Evolutionary conservation across 257 asterid species (phyloP).

Genomic region (Jacaranda copaia): DNA sequence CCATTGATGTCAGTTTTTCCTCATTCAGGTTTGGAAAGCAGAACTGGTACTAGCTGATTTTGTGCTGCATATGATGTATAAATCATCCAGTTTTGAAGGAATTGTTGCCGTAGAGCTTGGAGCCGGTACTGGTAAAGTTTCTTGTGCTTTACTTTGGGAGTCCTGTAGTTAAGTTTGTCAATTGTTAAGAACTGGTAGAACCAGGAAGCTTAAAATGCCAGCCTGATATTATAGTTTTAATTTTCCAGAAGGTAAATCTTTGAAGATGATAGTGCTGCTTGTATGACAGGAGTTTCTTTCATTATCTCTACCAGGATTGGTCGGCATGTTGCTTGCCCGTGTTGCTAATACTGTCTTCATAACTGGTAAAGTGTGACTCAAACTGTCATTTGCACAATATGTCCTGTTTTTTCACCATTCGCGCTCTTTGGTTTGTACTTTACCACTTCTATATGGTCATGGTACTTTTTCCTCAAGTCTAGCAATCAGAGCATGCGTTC

Average conservation of each 20-base stretch:
- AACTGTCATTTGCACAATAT: constrained; percentile 1
- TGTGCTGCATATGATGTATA: constrained; percentile 73
- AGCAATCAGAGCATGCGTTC: neutral
- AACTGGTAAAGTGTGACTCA: constrained; percentile 62
- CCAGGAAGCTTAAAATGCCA: neutral
- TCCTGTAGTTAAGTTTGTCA: constrained; percentile 23
- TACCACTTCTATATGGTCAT: neutral
- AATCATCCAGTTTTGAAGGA: constrained; percentile 65
- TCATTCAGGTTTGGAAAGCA: constrained; percentile 86
- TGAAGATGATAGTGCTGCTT: constrained; percentile 19
- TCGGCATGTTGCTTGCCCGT: constrained; percentile 87
- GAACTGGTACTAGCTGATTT: constrained; percentile 89
- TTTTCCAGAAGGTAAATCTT: constrained; percentile 22
- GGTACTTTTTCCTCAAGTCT: neutral
- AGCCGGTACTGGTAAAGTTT: constrained; percentile 86
- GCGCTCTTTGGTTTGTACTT: constrained; percentile 16
- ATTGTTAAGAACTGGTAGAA: constrained; percentile 20
- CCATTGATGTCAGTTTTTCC: constrained; percentile 20
- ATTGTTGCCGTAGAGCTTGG: constrained; percentile 86
- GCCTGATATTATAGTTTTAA: constrained; percentile 8
- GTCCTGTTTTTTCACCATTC: constrained; percentile 11
- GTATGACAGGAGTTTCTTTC: constrained; percentile 34
- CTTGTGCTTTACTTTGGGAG: constrained; percentile 33
- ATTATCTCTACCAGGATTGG: constrained; percentile 69
- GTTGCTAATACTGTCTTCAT: constrained; percentile 84